Evolutionary conservation across 116 monocot genomes (phyloP), one percentile per base, ranked within the genome.

Genomic region (Cymodocea nodosa): DNA sequence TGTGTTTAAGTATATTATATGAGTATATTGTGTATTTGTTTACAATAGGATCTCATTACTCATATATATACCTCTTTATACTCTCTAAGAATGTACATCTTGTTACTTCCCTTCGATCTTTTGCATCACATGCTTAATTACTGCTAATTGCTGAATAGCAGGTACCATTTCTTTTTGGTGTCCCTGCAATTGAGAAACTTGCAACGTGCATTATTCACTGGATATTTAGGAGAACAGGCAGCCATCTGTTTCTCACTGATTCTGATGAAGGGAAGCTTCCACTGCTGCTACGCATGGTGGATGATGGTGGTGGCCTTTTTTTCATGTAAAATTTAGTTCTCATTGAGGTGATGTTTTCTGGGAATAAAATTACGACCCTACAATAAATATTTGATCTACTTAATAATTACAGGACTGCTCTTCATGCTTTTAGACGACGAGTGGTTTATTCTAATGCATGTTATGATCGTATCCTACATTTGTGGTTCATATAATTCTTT

Each of bases 81-180:
- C n/a, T n/a, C n/a, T n/a, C n/a, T n/a, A n/a, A n/a, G n/a, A n/a
- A n/a, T n/a, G n/a, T n/a, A n/a, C n/a, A n/a, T n/a, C n/a, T n/a
- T n/a, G n/a, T n/a, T n/a, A n/a, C n/a, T n/a, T n/a, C n/a, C n/a
- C n/a, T n/a, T n/a, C n/a, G n/a, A n/a, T n/a, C n/a, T n/a, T n/a
- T n/a, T n/a, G n/a, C n/a, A n/a, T n/a, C n/a, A n/a, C n/a, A n/a
- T n/a, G n/a, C 20, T 20, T 64, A 44, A 20, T 50, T 66, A 44
- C 22, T 49, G 54, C 56, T 15, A 23, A 18, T 20, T 60, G 35
- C 17, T 59, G 5, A 60, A 50, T 61, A 35, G 23, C 78, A 94
- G 93, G 93, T 94, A 65, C 93, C 93, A 53, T 82, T 94, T 71
- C 86, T 94, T 54, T 89, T 86, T 74, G 93, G 93, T 40, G 65